phyloP scores from a whole-genome alignment of 768 basidiomycete species.

The Termitomyces sp. region DNA sequence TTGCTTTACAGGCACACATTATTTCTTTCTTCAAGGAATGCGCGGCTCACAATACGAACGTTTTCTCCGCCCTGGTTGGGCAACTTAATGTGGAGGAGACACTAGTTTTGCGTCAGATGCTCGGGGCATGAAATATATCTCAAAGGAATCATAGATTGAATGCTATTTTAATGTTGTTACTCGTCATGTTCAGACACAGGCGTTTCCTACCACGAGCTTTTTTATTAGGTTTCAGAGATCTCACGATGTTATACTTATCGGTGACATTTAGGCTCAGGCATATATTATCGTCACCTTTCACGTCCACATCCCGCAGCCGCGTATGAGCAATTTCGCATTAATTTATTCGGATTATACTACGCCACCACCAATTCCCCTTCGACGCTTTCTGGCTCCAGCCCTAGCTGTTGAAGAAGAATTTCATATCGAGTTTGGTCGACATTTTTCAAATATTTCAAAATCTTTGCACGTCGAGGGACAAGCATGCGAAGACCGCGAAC shows the following conservation, averaged over 20 bases:
- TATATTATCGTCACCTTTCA: neutral
- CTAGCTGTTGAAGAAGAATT: constrained; percentile 63
- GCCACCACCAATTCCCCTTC: constrained; percentile 87
- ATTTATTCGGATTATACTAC: constrained; percentile 1
- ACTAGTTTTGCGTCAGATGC: constrained; percentile 53
- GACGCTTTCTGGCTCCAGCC: constrained; percentile 73
- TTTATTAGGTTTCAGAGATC: too few relatives aligned
- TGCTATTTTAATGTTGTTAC: neutral
- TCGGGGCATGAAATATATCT: constrained; percentile 20
- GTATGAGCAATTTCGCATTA: neutral
- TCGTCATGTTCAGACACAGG: neutral
- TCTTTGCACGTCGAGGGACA: constrained; percentile 78
- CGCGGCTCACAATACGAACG: constrained; percentile 54
- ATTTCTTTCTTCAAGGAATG: constrained; percentile 67
- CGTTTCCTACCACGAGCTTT: too few relatives aligned
- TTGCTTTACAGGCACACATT: constrained; percentile 54
- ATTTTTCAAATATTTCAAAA: constrained; percentile 75
- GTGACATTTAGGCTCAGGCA: too few relatives aligned
- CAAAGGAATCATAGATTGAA: neutral
- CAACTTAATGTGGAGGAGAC: constrained; percentile 72
- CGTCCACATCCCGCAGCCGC: neutral
- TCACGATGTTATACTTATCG: too few relatives aligned
- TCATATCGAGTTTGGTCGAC: constrained; percentile 71
- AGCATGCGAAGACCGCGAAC: constrained; percentile 72
- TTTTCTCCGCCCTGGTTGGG: constrained; percentile 60